phyloP scores from a whole-genome alignment of 176 grass and related monocot genomes.

The Stipa capillata region DNA sequence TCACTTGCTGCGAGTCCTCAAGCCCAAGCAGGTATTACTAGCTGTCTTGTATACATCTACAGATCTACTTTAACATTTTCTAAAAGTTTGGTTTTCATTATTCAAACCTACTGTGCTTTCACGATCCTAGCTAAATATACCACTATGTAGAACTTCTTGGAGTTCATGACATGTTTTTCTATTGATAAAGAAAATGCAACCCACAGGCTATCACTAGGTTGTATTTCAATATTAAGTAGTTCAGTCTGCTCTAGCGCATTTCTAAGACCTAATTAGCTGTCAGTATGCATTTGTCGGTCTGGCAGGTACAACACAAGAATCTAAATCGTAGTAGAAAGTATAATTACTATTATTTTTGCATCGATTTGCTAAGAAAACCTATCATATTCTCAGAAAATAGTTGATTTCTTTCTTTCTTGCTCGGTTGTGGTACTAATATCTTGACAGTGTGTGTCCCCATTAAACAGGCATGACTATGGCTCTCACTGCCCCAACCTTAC shows the following conservation, averaged over 20 bases:
- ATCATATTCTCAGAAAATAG: neutral
- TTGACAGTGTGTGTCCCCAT: conserved; percentile 82
- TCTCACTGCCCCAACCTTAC: conserved; percentile 66
- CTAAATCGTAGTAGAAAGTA: neutral
- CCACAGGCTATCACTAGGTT: neutral
- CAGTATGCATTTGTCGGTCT: neutral
- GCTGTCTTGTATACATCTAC: conserved; percentile 22
- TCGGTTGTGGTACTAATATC: conserved; percentile 52
- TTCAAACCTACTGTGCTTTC: neutral
- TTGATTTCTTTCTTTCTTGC: neutral
- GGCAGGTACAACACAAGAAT: neutral
- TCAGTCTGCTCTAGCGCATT: neutral
- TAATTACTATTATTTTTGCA: neutral
- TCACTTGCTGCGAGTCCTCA: conserved; percentile 74
- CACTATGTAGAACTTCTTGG: neutral
- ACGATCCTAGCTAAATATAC: neutral
- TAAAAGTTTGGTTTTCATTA: neutral
- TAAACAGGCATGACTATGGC: conserved; percentile 98
- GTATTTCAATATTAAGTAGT: neutral
- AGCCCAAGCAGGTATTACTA: conserved; percentile 82
- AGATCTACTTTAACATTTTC: conserved; percentile 1
- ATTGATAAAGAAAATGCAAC: neutral
- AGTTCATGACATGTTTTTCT: neutral
- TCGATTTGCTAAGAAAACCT: neutral
- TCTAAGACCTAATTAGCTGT: neutral